These are phyloP conservation scores for Seminavis robusta DNA, from an alignment of 108 stramenopile genomes.

Conservation along the genomic window DNA sequence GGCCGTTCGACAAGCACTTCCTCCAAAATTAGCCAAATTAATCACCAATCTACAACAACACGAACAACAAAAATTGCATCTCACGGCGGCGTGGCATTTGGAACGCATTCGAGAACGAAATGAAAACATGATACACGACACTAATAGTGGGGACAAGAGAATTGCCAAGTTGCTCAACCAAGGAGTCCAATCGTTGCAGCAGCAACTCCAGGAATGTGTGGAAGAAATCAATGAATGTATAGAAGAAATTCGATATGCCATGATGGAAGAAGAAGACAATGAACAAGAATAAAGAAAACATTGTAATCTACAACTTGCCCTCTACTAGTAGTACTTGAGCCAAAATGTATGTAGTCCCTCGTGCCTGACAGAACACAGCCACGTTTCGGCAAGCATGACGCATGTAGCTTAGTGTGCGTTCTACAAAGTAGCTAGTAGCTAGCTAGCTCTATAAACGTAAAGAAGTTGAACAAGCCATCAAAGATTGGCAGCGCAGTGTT, in stretches of 20 bases:
- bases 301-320: neutral
- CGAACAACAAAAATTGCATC: constrained; percentile 76
- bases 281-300: neutral
- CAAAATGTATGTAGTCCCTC: no score
- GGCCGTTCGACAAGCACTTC: constrained; percentile 22
- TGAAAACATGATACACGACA: neutral
- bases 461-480: no score
- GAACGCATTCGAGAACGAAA: constrained; percentile 64
- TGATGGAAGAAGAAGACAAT: constrained; percentile 19
- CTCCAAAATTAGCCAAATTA: constrained; percentile 16
- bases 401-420: no score
- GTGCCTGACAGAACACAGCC: no score
- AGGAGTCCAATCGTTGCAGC: constrained; percentile 42
- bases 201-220: constrained; percentile 31
- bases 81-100: constrained; percentile 80
- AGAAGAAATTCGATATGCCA: constrained; percentile 67
- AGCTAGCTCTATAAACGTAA: no score
- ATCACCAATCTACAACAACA: constrained; percentile 49
- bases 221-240: constrained; percentile 67
- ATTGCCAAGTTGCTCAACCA: constrained; percentile 33
- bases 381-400: no score
- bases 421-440: no score
- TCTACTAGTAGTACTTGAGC: no score
- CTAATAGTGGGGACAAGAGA: constrained; percentile 26
- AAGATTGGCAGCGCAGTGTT: no score